A percentile compares a stretch with the other conserved stretches of the same genome.
These are phyloP conservation scores for Sporothrix inflata DNA, from an alignment of 2,329 filamentous ascomycete genomes.

Conservation along the genomic window DNA sequence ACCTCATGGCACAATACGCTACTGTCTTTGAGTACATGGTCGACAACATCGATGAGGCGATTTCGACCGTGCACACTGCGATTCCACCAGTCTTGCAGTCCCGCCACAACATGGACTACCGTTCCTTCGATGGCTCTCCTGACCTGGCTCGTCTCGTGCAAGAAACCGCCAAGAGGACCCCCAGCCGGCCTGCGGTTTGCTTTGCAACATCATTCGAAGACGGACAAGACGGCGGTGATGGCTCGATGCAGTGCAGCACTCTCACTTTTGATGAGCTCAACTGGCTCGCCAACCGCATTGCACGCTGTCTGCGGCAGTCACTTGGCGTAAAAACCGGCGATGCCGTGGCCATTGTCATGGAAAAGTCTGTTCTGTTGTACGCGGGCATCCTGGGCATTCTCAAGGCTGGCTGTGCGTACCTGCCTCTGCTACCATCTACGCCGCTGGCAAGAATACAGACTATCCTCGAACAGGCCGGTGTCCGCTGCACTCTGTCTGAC, in stretches of 20 bases:
- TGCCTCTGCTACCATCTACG: conserved; percentile 77
- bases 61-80: conserved; percentile 36
- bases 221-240: conserved; percentile 16
- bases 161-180: conserved; percentile 49
- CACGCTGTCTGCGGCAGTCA: conserved; percentile 53
- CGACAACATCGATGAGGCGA: conserved; percentile 36
- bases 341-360: conserved; percentile 73
- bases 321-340: conserved; percentile 54
- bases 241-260: conserved; percentile 42
- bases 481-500: conserved; percentile 49
- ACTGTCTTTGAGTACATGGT: conserved; percentile 45
- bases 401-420: conserved; percentile 76
- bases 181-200: conserved; percentile 63
- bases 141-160: conserved; percentile 61
- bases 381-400: conserved; percentile 72
- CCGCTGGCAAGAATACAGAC: conserved; percentile 62
- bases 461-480: conserved; percentile 65
- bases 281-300: conserved; percentile 64
- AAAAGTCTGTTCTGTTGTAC: conserved; percentile 76
- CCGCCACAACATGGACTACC: conserved; percentile 49
- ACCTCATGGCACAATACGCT: conserved; percentile 66
- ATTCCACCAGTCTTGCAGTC: conserved; percentile 49
- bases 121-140: conserved; percentile 41
- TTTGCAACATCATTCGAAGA: conserved; percentile 58
- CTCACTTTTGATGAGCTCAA: conserved; percentile 71